Conservation (phyloP, 805 yeast genomes). For the Teunomyces stri region DNA sequence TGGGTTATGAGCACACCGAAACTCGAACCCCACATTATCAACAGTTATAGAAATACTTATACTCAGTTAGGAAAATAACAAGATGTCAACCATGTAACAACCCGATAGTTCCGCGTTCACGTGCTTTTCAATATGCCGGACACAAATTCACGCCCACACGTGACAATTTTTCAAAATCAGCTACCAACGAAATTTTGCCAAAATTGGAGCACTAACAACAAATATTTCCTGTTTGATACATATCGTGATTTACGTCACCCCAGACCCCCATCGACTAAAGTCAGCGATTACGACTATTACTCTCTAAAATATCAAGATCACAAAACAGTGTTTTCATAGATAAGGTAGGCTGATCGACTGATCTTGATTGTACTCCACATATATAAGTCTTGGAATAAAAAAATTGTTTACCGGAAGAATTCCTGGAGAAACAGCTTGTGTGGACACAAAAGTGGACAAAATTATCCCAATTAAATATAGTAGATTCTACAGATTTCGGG, state of each 20-base stretch:
- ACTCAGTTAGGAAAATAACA: background rate
- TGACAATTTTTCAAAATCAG: too few species aligned
- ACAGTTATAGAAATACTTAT: background rate
- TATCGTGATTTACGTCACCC: too few species aligned
- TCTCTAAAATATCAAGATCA: too few species aligned
- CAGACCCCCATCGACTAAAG: too few species aligned
- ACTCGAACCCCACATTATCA: background rate
- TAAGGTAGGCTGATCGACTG: too few species aligned
- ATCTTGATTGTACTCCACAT: background rate
- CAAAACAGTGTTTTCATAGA: too few species aligned
- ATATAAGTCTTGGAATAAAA: background rate
- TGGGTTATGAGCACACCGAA: background rate
- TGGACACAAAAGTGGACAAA: background rate
- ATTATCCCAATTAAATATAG: background rate
- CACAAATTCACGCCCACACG: too few species aligned
- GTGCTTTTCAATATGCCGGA: too few species aligned
- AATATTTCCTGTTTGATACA: too few species aligned
- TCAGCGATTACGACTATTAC: too few species aligned
- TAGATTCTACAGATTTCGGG: background rate
- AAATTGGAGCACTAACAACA: too few species aligned
- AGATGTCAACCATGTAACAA: background rate
- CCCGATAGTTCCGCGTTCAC: background rate
- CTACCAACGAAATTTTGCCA: too few species aligned
- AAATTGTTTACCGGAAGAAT: slow-evolving; percentile 3
- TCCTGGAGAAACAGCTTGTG: slow-evolving; percentile 1